These are phyloP conservation scores for Dicorynia guianensis DNA, from an alignment of 306 rosid species.

Conservation along the genomic window DNA sequence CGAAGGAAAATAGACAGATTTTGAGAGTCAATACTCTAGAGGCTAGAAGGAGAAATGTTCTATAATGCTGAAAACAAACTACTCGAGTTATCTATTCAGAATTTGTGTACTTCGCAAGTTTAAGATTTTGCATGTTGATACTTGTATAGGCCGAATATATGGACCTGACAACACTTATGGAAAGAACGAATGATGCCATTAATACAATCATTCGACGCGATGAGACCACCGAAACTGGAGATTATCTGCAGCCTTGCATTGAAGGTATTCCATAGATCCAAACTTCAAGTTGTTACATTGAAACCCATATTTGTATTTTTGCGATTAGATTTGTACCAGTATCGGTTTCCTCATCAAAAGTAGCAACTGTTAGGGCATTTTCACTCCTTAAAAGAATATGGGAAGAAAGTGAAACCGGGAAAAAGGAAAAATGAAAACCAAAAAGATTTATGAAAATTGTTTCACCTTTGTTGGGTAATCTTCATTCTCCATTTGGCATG, in stretches of 20 bases:
- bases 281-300: neutral
- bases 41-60: neutral
- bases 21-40: neutral
- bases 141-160: slow-evolving; percentile 71
- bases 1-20: neutral
- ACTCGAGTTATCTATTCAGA: neutral
- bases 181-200: slow-evolving; percentile 71
- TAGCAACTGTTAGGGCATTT: neutral
- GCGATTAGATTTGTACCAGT: slow-evolving; percentile 11
- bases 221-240: slow-evolving; percentile 63
- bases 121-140: neutral
- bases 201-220: slow-evolving; percentile 71
- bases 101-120: neutral
- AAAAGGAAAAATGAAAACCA: no score
- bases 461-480: neutral
- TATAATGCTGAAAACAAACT: neutral
- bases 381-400: neutral
- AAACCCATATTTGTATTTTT: neutral
- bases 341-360: neutral
- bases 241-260: slow-evolving; percentile 81
- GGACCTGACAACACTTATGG: slow-evolving; percentile 71
- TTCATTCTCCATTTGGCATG: slow-evolving; percentile 22
- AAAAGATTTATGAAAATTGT: neutral
- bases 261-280: slow-evolving; percentile 63
- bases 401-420: neutral